These are phyloP conservation scores for Beauveria sp. DNA, from an alignment of 2,329 filamentous ascomycete genomes.

Conservation along the genomic window DNA sequence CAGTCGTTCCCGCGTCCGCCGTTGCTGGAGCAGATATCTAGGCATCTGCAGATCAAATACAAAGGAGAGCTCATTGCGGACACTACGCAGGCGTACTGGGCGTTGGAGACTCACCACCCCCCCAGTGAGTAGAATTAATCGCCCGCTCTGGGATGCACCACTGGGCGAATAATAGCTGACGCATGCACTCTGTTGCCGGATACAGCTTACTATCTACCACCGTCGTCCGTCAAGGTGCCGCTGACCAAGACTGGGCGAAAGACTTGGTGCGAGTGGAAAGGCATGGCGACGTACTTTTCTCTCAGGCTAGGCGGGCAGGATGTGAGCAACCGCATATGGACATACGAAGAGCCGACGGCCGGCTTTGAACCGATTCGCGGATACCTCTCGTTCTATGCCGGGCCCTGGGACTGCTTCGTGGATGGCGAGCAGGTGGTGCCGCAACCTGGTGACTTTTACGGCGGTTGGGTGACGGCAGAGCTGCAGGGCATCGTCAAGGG, in stretches of 20 bases:
- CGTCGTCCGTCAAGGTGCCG: slow-evolving; percentile 37
- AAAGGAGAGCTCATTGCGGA: slow-evolving; percentile 47
- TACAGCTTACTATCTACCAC: slow-evolving; percentile 53
- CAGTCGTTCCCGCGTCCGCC: slow-evolving; percentile 53
- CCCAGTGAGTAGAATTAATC: slow-evolving; percentile 36
- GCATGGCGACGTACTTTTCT: slow-evolving; percentile 50
- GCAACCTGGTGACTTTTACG: slow-evolving; percentile 56
- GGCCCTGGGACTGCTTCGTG: slow-evolving; percentile 55
- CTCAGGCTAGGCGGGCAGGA: slow-evolving; percentile 25
- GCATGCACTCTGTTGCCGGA: background rate
- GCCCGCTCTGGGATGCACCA: background rate
- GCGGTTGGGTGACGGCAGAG: slow-evolving; percentile 56
- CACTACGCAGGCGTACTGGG: slow-evolving; percentile 52
- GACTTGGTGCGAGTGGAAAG: slow-evolving; percentile 55
- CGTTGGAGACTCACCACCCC: slow-evolving; percentile 54
- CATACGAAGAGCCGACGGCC: slow-evolving; percentile 46
- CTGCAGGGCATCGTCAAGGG: slow-evolving; percentile 45
- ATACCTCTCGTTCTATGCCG: slow-evolving; percentile 52
- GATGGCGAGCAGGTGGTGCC: slow-evolving; percentile 52
- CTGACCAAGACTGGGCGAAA: slow-evolving; percentile 36
- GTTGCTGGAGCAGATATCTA: slow-evolving; percentile 42
- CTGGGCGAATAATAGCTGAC: background rate
- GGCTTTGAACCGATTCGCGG: slow-evolving; percentile 46
- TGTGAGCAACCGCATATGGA: slow-evolving; percentile 49
- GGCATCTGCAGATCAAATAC: slow-evolving; percentile 51